phyloP scores from a whole-genome alignment of 352 stramenopile species.

The Phytophthora quininea region DNA sequence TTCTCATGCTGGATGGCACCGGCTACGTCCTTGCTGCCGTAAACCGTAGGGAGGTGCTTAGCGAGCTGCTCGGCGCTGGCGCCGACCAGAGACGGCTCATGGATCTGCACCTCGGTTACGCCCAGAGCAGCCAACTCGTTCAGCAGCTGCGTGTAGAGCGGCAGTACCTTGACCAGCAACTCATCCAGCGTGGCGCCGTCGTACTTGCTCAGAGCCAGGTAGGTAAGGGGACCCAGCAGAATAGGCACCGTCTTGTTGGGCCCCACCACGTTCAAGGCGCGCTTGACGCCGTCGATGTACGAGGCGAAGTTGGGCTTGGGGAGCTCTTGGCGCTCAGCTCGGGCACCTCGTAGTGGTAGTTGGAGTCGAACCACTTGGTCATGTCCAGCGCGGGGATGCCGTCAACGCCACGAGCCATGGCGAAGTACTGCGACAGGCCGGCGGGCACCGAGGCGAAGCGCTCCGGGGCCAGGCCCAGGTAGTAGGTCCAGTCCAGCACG shows the following conservation, averaged over 20 bases:
- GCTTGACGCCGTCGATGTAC: slow-evolving; percentile 78
- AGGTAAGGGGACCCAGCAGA: slow-evolving; percentile 85
- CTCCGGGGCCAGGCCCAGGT: slow-evolving; percentile 78
- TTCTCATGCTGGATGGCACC: slow-evolving; percentile 69
- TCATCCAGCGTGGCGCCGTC: slow-evolving; percentile 72
- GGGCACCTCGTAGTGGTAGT: slow-evolving; percentile 96
- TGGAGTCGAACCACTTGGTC: slow-evolving; percentile 96
- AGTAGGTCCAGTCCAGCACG: slow-evolving; percentile 89
- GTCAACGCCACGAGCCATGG: slow-evolving; percentile 90
- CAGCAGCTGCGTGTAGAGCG: slow-evolving; percentile 83
- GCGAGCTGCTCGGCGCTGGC: slow-evolving; percentile 61
- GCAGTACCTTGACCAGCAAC: slow-evolving; percentile 76
- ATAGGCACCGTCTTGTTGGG: slow-evolving; percentile 83
- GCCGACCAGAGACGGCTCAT: slow-evolving; percentile 91
- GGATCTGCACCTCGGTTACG: slow-evolving; percentile 89
- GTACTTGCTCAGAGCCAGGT: slow-evolving; percentile 82
- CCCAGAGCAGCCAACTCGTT: slow-evolving; percentile 72
- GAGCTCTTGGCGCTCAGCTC: slow-evolving; percentile 83
- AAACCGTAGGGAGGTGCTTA: slow-evolving; percentile 65
- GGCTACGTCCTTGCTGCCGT: slow-evolving; percentile 59
- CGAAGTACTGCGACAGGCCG: slow-evolving; percentile 86
- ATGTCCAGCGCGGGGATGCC: slow-evolving; percentile 92
- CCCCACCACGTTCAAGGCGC: slow-evolving; percentile 81
- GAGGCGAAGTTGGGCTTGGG: slow-evolving; percentile 81
- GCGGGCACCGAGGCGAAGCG: slow-evolving; percentile 72